A percentile compares a stretch with the other conserved stretches of the same genome.
Evolutionary conservation across 495 filamentous ascomycete genomes (phyloP).

Genomic region (Talaromyces proteolyticus): DNA sequence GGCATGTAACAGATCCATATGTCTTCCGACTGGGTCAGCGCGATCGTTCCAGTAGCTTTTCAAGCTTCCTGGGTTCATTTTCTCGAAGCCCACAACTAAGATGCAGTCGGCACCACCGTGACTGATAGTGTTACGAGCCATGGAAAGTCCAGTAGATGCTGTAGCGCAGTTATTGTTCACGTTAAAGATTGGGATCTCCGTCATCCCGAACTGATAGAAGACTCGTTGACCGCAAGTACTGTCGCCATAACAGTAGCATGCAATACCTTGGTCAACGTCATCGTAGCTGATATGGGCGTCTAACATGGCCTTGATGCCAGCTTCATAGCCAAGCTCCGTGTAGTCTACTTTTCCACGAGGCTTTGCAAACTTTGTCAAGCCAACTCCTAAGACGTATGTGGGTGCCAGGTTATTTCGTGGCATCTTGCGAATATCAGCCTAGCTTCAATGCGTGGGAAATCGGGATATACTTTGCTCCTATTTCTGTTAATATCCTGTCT

Average conservation of each 20-base stretch:
- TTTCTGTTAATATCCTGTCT: too few species aligned
- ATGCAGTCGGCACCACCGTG: constrained; percentile 67
- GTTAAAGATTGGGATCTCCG: constrained; percentile 78
- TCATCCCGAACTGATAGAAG: constrained; percentile 93
- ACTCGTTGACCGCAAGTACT: constrained; percentile 82
- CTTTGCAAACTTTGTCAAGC: constrained; percentile 87
- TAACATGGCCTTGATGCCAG: constrained; percentile 76
- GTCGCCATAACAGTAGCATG: constrained; percentile 87
- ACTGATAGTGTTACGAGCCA: constrained; percentile 64
- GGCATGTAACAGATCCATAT: too few species aligned
- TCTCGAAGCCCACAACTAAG: constrained; percentile 84
- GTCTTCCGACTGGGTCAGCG: constrained; percentile 70
- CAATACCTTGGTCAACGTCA: constrained; percentile 76
- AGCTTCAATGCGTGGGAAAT: too few species aligned
- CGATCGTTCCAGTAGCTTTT: constrained; percentile 42
- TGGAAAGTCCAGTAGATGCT: constrained; percentile 69
- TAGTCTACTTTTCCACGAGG: constrained; percentile 76
- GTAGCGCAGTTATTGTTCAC: constrained; percentile 89
- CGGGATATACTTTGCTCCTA: too few species aligned
- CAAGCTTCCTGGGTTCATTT: constrained; percentile 74
- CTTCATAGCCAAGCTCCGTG: constrained; percentile 79
- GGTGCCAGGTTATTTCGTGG: too few species aligned
- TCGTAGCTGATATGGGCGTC: constrained; percentile 86
- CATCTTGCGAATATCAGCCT: too few species aligned
- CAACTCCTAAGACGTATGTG: constrained; percentile 73